Base-by-base conservation (phyloP, 1,284 basidiomycete species). In the Xerocomus nothofagi region DNA sequence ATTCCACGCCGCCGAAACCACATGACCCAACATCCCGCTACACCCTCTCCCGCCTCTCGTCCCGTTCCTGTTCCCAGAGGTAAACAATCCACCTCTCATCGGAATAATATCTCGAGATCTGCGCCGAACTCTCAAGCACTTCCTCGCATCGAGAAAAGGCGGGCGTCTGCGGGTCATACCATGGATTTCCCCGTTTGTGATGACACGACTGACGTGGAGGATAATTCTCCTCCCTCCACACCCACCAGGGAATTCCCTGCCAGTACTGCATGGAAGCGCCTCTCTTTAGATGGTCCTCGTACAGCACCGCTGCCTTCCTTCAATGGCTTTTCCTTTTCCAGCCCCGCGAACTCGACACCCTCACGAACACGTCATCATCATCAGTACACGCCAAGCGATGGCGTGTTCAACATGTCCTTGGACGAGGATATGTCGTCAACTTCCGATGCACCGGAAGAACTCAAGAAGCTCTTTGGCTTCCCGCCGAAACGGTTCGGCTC, bases 331-430 rank as follows among this genome's bases (percentile, higher is more conserved):
- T 71, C 78, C 1, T 77, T 78, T 57, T 45, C 49, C 32, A 59
- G 48, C 24, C 43, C 49, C 11, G 52, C 55, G 18, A 61, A 55
- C 37, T 65, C 63, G 14, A 68, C 68, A 14, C 67, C 71, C 10
- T 71, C 71, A 1, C 59, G 59, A 10, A n/a, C 63, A 32, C 71
- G 73, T 38, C 68, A 63, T 27, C 67, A 63, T 6, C 84, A 86
- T 59, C 69, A 67, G 32, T 77, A 83, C 45, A 72, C 76, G 1
- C 82, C 84, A 3, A 86, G 81, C 58, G 85, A 86, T 47, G 80
- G 81, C 43, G 72, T 87, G 12, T 87, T 87, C 65, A 66, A 73
- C 57, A 80, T 87, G 79, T 84, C 81, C 45, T 81, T 82, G 39
- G 84, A 87, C 54, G 85, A 86, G 61, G 81, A 84, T 49, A 69